Base-by-base conservation (phyloP, 805 yeast species). In the Scheffersomyces coipomensis region DNA sequence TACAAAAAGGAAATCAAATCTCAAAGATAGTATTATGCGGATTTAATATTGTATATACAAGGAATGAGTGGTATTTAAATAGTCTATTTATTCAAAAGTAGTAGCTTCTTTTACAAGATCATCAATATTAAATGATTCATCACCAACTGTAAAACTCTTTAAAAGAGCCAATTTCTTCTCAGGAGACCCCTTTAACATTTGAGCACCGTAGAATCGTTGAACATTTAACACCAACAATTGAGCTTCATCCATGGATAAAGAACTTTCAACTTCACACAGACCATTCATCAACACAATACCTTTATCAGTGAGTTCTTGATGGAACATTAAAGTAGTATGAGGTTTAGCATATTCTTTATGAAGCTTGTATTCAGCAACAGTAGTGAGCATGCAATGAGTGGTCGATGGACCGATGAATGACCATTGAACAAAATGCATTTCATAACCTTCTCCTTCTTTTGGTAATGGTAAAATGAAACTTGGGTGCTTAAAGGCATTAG, bases 361-460 rank as follows among this genome's bases (percentile, higher is more conserved):
- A 21, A 89, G 73, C 60, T 91, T 89, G 64, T 80, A 93, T 63
- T 93, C 98, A 1, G 93, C 90, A 47, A 93, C 73, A 0, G 97
- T 81, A 2, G 99, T 93, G 51, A 93, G 71, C 76, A 93, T 75
- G 56, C 95, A 88, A 64, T 93, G 97, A 1, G 87, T 72, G 2
- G 97, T 90, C 30, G 79, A 52, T 12, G 86, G 83, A 1, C 91
- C 96, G 11, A 85, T 90, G 58, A 88, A 87, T 15, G 80, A 73
- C 99, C 99, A 93, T 65, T 93, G 98, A 17, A 90, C 79, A 58
- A 85, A 88, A 56, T 93, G 97, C 65, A 93, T 74, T 64, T 93
- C 99, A 53, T 71, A 65, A 42, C 81, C 82, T 10, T 48, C 55
- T 19, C 45, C 43, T 15, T 69, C 79, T 49, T 83, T 79, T 4